Evolutionary conservation across 768 basidiomycete genomes (phyloP), one percentile per base, ranked within the genome.

Genomic region (Dacryopinax spathularia): DNA sequence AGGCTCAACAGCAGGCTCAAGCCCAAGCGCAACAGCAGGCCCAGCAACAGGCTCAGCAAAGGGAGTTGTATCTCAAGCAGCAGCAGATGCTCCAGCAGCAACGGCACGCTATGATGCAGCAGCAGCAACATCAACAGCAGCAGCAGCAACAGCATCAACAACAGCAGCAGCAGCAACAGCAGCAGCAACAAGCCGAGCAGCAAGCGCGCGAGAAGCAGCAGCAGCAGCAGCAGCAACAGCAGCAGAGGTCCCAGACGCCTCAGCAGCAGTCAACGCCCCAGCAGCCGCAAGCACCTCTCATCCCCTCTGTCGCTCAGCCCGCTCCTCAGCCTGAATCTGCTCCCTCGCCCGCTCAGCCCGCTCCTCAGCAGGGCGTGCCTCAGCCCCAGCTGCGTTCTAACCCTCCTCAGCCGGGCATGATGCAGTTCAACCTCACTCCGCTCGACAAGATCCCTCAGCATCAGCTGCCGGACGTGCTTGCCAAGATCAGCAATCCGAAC

Each of bases 41-140:
- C 20, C 44, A 63, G 33, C 41, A 48, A 33, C 63, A 63, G 63
- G 48, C 56, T 22, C 44, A 60, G 16, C 63, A 63, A 13, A 12
- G 36, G 48, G 43, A 63, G 60, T 18, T 48, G 5, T 9, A 27
- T 9, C 6, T 22, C 4, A 43, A 48, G 63, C 60, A 41, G 39
- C 62, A 62, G 35, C 62, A 43, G 31, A n/a, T n/a, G 37, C 39
- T 43, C 15, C 62, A 43, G 39, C 62, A 62, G 31, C 62, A n/a
- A 61, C 18, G 48, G 10, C 48, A 56, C 15, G 48, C 48, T 25
- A 13, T 56, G 4, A 27, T 56, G 29, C 48, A 56, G 48, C 48
- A 56, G 48, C 48, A 56, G 22, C 48, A n/a, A n/a, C 60, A 36
- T 33, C 60, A 61, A 35, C 60, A 63, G 33, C 22, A n/a, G 25